These are phyloP conservation scores for Aspergillus asperescens DNA, from an alignment of 495 filamentous ascomycete species.

Conservation along the genomic window DNA sequence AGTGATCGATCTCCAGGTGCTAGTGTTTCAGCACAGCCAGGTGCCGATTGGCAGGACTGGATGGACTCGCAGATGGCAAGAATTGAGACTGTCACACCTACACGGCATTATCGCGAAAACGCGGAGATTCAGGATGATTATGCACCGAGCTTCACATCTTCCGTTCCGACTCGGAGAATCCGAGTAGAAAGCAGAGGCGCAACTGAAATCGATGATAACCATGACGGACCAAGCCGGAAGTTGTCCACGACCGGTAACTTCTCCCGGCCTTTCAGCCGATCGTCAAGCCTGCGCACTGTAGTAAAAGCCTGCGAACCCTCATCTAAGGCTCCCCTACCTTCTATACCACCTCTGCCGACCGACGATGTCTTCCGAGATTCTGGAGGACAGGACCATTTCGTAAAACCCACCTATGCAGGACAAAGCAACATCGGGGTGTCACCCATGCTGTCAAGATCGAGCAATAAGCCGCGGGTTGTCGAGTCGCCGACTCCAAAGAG, in stretches of 20 bases:
- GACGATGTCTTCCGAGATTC: background rate
- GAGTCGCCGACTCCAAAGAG: conserved; percentile 34
- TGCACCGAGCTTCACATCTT: background rate
- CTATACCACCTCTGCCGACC: background rate
- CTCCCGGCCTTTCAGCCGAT: conserved; percentile 34
- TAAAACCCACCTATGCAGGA: conserved; percentile 1
- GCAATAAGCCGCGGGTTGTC: conserved; percentile 19
- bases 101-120: conserved; percentile 53
- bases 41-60: conserved; percentile 47
- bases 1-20: conserved; percentile 3
- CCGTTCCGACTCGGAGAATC: conserved; percentile 5
- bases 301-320: conserved; percentile 17
- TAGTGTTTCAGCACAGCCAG: conserved; percentile 17
- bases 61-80: conserved; percentile 41
- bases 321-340: background rate
- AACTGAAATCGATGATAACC: background rate
- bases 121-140: conserved; percentile 53
- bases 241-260: conserved; percentile 28
- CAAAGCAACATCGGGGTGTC: conserved; percentile 13
- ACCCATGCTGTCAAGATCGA: conserved; percentile 25
- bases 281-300: conserved; percentile 29
- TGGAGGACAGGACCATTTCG: background rate
- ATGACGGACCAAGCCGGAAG: conserved; percentile 2
- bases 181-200: conserved; percentile 8
- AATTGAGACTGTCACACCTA: conserved; percentile 29